phyloP scores from a whole-genome alignment of 1,284 basidiomycete species.

The Takashimella koratensis region DNA sequence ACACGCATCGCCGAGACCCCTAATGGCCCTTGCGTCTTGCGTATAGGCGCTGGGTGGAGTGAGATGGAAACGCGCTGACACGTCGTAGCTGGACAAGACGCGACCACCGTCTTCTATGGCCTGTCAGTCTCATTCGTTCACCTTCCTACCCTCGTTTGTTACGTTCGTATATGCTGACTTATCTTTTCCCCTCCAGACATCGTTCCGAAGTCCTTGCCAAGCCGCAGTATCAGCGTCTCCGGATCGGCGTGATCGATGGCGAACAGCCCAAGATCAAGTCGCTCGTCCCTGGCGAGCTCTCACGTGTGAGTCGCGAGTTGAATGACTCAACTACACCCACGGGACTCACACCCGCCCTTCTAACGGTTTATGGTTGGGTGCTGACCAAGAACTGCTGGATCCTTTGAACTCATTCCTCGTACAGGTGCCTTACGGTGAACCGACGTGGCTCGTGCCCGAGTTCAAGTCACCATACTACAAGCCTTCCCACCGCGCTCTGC shows the following conservation, averaged over 20 bases:
- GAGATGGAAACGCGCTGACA: not conserved
- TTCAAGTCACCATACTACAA: conserved; percentile 82
- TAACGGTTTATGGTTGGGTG: no score
- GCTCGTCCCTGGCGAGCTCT: conserved; percentile 58
- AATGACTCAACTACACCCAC: not conserved
- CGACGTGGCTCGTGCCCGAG: conserved; percentile 73
- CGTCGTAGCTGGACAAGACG: conserved; percentile 67
- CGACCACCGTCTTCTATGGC: conserved; percentile 78
- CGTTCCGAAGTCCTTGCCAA: conserved; percentile 70
- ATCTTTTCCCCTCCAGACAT: conserved; percentile 49
- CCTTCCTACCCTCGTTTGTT: not conserved
- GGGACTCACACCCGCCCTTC: no score
- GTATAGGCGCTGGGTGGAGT: no score
- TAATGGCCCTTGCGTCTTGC: not conserved
- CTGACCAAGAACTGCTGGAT: no score
- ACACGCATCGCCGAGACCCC: not conserved
- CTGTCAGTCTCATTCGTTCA: conserved; percentile 50
- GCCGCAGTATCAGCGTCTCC: conserved; percentile 66
- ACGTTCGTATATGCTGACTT: not conserved
- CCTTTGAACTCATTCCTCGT: conserved; percentile 20
- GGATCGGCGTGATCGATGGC: conserved; percentile 66
- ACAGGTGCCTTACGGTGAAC: conserved; percentile 76
- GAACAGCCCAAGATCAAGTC: conserved; percentile 59
- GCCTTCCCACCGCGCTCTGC: conserved; percentile 53
- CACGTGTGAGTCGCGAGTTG: conserved; percentile 22